Evolutionary conservation across 139 green algal species (phyloP), one percentile per base, ranked within the genome.

Genomic region (Trebouxia sp.): DNA sequence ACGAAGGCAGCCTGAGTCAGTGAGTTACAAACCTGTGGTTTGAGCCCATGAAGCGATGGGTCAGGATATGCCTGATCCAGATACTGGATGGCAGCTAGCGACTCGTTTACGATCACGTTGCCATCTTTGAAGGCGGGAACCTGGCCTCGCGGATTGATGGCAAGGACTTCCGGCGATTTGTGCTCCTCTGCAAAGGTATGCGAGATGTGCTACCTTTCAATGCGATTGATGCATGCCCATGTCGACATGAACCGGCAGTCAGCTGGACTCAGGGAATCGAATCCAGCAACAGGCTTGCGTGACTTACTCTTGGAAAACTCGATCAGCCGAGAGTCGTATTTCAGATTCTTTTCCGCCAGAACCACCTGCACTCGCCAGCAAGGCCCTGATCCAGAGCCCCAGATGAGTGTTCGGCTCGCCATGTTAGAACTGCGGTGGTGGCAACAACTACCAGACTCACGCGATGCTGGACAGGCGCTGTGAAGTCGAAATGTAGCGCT

Each of bases 61-160:
- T 85, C 62, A 17, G 82, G 79, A 55, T 89, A 89, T 5, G 47
- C 56, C 20, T 75, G 43, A 32, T 89, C 82, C 35, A 89, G 26
- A 45, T 89, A 89, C 12, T 80, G 66, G n/a, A 87, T 28, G 26
- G 81, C 48, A n/a, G 79, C 85, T 43, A 82, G 15, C 35, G 75
- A 84, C 47, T 89, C 85, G 76, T 70, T 84, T 12, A 89, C 78
- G 11, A 89, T 62, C 10, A 69, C 48, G 39, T 84, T 70, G 24
- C 76, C 82, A 51, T 89, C 85, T 48, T 84, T 82, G 17, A 89
- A 58, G 11, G 72, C 81, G 7, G 85, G 85, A 42, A 89, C 74
- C 56, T 89, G 85, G 32, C 85, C 85, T 24, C 85, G 55, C 12
- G 85, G 85, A 56, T 89, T 89, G 15, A 89, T 41, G 7, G 50